Evolutionary conservation across 2,329 filamentous ascomycete genomes (phyloP).

Genomic region (Ceratocystis cubensis): DNA sequence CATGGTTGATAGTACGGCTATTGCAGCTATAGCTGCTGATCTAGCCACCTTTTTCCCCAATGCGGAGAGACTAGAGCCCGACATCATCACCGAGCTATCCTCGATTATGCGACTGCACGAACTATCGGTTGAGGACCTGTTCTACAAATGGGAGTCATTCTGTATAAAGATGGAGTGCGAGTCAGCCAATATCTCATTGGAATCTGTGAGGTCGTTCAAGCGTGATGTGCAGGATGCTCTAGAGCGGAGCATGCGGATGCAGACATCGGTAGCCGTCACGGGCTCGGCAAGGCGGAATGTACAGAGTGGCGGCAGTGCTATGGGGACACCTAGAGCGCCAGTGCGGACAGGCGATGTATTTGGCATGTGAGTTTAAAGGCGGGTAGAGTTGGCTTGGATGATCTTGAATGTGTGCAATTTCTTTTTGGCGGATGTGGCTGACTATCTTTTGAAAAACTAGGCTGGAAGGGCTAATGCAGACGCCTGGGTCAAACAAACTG

Average conservation of each 20-base stretch:
- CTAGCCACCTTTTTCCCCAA: constrained; percentile 42
- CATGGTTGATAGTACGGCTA: constrained; percentile 12
- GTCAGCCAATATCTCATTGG: constrained; percentile 53
- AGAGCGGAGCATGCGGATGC: constrained; percentile 56
- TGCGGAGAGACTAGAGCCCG: constrained; percentile 52
- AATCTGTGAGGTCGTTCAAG: constrained; percentile 66
- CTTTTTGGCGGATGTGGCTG: too few relatives aligned
- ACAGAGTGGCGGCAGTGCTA: constrained; percentile 40
- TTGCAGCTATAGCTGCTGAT: constrained; percentile 25
- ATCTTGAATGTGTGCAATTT: too few relatives aligned
- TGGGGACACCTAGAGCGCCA: constrained; percentile 49
- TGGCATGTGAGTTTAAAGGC: constrained; percentile 47
- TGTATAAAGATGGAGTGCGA: constrained; percentile 86
- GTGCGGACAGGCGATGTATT: constrained; percentile 57
- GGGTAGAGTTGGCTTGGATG: neutral
- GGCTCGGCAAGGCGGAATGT: constrained; percentile 41
- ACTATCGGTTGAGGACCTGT: constrained; percentile 72
- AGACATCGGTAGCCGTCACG: constrained; percentile 7
- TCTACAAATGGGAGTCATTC: constrained; percentile 98
- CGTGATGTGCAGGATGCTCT: constrained; percentile 73
- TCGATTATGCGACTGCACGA: constrained; percentile 78
- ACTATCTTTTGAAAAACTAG: constrained; percentile 4
- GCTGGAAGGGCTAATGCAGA: constrained; percentile 56
- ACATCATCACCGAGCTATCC: constrained; percentile 68
- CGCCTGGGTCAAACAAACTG: constrained; percentile 29